Percentiles rank a stretch among this genome's conserved stretches.
Conservation (phyloP, 345 rosid genomes). For the Pistacia atlantica region DNA sequence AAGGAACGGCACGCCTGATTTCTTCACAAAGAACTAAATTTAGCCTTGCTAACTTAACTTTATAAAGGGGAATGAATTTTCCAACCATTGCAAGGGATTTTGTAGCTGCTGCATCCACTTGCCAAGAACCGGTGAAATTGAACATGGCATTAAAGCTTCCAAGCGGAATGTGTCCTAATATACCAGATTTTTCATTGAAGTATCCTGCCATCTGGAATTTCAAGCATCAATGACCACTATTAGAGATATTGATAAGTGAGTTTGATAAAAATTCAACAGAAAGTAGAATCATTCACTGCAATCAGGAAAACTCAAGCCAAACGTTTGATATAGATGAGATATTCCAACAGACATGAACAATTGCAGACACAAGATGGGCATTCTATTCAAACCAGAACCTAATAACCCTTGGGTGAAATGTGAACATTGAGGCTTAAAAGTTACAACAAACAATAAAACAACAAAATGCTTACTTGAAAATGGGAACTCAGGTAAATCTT, state of each 20-base stretch:
- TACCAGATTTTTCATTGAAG: constrained; percentile 74
- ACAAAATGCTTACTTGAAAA: background rate
- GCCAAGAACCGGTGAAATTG: constrained; percentile 94
- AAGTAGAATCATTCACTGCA: constrained; percentile 5
- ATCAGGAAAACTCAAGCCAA: background rate
- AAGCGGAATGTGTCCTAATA: constrained; percentile 74
- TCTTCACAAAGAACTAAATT: constrained; percentile 61
- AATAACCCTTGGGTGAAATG: background rate
- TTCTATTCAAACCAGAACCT: background rate
- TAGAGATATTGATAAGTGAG: background rate
- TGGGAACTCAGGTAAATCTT: background rate
- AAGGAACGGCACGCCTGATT: constrained; percentile 78
- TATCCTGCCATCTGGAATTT: constrained; percentile 76
- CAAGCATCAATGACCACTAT: constrained; percentile 25
- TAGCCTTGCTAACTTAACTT: constrained; percentile 55
- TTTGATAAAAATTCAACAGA: constrained; percentile 3
- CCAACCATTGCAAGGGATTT: constrained; percentile 96
- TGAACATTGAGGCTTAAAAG: constrained; percentile 1
- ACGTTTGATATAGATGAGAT: background rate
- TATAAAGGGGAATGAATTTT: constrained; percentile 63
- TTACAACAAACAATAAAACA: background rate
- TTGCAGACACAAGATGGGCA: background rate
- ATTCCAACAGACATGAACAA: background rate
- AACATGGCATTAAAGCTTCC: constrained; percentile 98
- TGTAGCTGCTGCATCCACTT: constrained; percentile 91